A percentile compares a stretch with the other conserved stretches of the same genome.
Conservation (phyloP, 495 filamentous ascomycete genomes). For the Daldinia bambusicola region DNA sequence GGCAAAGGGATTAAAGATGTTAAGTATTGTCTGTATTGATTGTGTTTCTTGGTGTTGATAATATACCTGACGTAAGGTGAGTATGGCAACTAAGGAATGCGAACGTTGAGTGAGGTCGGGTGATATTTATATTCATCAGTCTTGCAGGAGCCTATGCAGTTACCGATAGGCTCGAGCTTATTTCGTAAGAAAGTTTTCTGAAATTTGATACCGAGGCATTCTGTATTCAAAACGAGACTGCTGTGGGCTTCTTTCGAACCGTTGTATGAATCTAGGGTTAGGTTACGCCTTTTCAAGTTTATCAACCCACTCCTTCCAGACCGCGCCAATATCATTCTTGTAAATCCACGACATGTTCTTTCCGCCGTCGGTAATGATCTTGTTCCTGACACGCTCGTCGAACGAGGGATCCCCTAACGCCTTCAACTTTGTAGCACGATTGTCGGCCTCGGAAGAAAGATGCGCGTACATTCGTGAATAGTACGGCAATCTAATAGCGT, state of each 20-base stretch:
- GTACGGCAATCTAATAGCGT: slow-evolving; percentile 57
- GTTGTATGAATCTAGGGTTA: background rate
- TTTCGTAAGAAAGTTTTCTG: too few relatives aligned
- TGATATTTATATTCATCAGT: background rate
- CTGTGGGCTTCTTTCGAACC: background rate
- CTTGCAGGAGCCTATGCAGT: background rate
- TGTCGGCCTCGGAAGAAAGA: slow-evolving; percentile 45
- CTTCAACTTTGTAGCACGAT: slow-evolving; percentile 39
- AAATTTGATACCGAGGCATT: too few relatives aligned
- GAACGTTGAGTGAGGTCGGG: background rate
- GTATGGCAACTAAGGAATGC: background rate
- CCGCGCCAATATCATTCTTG: slow-evolving; percentile 55
- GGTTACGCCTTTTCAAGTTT: slow-evolving; percentile 18
- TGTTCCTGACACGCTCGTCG: slow-evolving; percentile 46
- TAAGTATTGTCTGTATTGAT: background rate
- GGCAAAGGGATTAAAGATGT: background rate
- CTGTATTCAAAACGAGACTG: too few relatives aligned
- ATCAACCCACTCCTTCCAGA: slow-evolving; percentile 52
- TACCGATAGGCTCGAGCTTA: background rate
- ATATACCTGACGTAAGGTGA: background rate
- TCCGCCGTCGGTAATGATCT: slow-evolving; percentile 48
- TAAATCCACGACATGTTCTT: slow-evolving; percentile 58
- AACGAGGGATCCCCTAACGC: slow-evolving; percentile 32
- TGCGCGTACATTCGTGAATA: slow-evolving; percentile 56
- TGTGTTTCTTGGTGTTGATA: background rate